phyloP scores from a whole-genome alignment of 441 rosid species.

The Populus hybrid region DNA sequence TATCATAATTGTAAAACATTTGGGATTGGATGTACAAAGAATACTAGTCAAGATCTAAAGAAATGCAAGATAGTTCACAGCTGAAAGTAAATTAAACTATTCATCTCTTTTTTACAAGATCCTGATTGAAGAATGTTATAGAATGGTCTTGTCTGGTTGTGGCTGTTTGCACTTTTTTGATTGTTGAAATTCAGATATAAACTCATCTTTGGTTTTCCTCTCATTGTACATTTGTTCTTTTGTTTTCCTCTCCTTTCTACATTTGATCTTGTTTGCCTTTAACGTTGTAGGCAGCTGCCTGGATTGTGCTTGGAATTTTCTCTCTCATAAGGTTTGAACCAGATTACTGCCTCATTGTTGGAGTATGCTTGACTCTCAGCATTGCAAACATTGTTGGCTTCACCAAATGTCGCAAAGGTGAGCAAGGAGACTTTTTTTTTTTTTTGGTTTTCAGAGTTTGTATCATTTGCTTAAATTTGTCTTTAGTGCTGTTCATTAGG shows the following conservation, averaged over 20 bases:
- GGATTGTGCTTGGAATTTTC: constrained; percentile 88
- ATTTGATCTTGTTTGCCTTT: constrained; percentile 6
- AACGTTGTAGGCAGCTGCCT: constrained; percentile 62
- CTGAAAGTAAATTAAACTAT: neutral
- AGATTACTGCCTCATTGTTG: constrained; percentile 92
- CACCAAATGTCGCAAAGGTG: constrained; percentile 96
- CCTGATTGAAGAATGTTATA: neutral
- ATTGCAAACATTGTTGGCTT: constrained; percentile 94
- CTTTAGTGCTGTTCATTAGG: neutral
- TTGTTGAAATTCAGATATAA: neutral
- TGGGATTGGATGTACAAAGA: neutral
- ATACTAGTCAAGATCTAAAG: neutral
- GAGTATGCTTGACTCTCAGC: constrained; percentile 89
- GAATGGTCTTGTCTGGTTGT: neutral
- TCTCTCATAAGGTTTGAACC: constrained; percentile 93
- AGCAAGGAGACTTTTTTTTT: constrained; percentile 12
- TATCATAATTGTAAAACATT: neutral
- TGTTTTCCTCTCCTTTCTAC: neutral
- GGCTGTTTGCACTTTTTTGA: neutral
- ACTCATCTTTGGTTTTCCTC: neutral
- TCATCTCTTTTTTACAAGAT: neutral
- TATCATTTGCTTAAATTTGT: neutral
- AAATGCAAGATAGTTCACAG: neutral
- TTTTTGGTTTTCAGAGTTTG: neutral
- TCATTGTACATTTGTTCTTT: too few species aligned